phyloP scores from a whole-genome alignment of 345 rosid genomes.

The Limnanthes douglasii region DNA sequence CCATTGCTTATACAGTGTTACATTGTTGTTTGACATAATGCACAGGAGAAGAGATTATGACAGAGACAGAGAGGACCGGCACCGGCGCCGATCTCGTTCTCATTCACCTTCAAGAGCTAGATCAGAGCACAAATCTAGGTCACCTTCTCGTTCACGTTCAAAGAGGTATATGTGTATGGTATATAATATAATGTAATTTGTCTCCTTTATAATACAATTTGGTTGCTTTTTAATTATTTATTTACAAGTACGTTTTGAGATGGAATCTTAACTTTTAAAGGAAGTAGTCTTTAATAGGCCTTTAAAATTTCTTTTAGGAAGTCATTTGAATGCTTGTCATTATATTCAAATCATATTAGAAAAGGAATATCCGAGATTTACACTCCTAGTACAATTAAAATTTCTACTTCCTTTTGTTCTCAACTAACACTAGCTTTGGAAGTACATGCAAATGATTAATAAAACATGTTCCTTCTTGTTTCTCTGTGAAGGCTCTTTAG shows the following conservation, averaged over 20 bases:
- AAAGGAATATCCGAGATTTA: not conserved
- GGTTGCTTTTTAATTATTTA: slow-evolving; percentile 2
- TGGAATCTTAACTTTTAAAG: not conserved
- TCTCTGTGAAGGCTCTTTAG: no score
- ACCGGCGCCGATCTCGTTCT: slow-evolving; percentile 29
- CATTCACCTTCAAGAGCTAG: slow-evolving; percentile 31
- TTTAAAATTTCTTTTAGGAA: not conserved
- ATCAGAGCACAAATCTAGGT: slow-evolving; percentile 52
- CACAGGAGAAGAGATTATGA: no score
- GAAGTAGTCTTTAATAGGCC: not conserved
- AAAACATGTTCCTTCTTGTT: no score
- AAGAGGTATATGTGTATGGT: no score
- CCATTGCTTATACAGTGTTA: no score
- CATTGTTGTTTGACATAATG: no score
- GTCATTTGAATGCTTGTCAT: no score
- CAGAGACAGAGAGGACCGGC: slow-evolving; percentile 44
- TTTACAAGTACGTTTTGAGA: not conserved
- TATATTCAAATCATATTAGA: no score
- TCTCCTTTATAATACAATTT: no score
- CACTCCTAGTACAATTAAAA: not conserved
- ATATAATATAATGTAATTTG: no score
- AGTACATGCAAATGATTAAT: no score
- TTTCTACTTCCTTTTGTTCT: not conserved
- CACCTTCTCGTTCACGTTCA: slow-evolving; percentile 57
- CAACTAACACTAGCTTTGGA: no score